phyloP scores from a whole-genome alignment of 345 rosid genomes.

The Citrus mangshanensis region DNA sequence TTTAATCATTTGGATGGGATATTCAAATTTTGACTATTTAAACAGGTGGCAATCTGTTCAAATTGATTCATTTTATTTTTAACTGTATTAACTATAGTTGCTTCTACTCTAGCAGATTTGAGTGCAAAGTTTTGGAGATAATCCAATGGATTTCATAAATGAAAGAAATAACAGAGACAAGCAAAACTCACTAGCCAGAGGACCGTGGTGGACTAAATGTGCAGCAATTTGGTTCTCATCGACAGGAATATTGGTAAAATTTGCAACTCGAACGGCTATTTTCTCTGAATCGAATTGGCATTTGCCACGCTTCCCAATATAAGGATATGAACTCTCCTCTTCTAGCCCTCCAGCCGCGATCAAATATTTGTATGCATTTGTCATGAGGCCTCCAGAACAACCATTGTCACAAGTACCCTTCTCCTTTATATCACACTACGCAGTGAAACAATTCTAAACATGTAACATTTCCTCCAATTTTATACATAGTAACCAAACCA shows the following conservation, averaged over 20 bases:
- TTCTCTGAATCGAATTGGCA: conserved; percentile 59
- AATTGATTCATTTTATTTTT: too few relatives aligned
- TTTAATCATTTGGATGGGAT: too few relatives aligned
- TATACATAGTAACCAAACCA: neutral
- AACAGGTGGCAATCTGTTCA: too few relatives aligned
- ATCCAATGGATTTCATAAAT: too few relatives aligned
- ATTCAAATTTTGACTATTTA: too few relatives aligned
- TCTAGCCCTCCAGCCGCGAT: conserved; percentile 74
- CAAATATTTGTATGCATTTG: conserved; percentile 77
- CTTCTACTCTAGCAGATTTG: neutral
- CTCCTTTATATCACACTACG: conserved; percentile 65
- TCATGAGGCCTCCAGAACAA: conserved; percentile 87
- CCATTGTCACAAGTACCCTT: conserved; percentile 66
- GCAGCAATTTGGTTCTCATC: conserved; percentile 79
- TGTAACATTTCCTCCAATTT: neutral
- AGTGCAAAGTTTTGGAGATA: neutral
- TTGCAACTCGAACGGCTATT: conserved; percentile 51
- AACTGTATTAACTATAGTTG: neutral
- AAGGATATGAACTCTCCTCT: conserved; percentile 70
- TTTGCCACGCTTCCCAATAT: conserved; percentile 50
- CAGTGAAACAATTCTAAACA: neutral
- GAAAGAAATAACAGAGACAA: neutral
- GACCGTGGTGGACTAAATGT: conserved; percentile 70
- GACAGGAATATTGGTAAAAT: conserved; percentile 59
- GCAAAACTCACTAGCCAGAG: conserved; percentile 54